A percentile compares a stretch with the other conserved stretches of the same genome.
Conservation (phyloP, 768 basidiomycete species). For the Pulveroboletus sp. region DNA sequence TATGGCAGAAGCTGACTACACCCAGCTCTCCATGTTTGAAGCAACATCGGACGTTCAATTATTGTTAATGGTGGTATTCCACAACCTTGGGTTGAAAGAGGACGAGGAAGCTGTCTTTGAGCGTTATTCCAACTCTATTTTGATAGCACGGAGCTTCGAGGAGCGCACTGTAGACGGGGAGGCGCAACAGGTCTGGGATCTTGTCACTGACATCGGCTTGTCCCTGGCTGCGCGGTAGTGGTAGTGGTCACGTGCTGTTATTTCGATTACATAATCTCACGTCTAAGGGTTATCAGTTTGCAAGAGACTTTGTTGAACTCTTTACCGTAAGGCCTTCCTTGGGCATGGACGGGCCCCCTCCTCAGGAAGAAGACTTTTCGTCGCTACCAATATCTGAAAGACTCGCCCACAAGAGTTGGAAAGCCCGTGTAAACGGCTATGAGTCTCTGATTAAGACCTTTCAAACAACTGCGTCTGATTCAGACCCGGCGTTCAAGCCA, state of each 20-base stretch:
- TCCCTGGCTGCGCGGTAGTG: conserved; percentile 42
- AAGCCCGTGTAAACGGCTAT: conserved; percentile 93
- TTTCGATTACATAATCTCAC: conserved; percentile 22
- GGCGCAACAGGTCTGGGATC: conserved; percentile 51
- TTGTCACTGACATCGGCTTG: conserved; percentile 58
- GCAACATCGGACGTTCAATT: conserved; percentile 71
- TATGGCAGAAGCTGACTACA: conserved; percentile 67
- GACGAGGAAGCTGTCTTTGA: conserved; percentile 56
- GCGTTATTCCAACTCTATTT: conserved; percentile 47
- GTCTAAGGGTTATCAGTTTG: conserved; percentile 9
- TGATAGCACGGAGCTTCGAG: conserved; percentile 41
- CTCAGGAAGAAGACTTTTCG: conserved; percentile 92
- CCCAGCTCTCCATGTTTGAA: conserved; percentile 52
- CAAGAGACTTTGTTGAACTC: conserved; percentile 7
- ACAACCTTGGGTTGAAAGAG: conserved; percentile 57
- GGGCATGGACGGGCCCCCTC: conserved; percentile 86
- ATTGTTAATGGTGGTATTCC: conserved; percentile 64
- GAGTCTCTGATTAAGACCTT: conserved; percentile 85
- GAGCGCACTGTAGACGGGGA: conserved; percentile 48
- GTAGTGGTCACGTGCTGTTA: conserved; percentile 19
- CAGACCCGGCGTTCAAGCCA: conserved; percentile 90
- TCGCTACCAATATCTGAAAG: conserved; percentile 73
- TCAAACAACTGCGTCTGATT: conserved; percentile 85
- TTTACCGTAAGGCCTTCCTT: conserved; percentile 5
- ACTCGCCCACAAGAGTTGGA: conserved; percentile 97